Evolutionary conservation across 306 rosid species (phyloP), one percentile per base, ranked within the genome.

Genomic region (Acmispon strigosus): DNA sequence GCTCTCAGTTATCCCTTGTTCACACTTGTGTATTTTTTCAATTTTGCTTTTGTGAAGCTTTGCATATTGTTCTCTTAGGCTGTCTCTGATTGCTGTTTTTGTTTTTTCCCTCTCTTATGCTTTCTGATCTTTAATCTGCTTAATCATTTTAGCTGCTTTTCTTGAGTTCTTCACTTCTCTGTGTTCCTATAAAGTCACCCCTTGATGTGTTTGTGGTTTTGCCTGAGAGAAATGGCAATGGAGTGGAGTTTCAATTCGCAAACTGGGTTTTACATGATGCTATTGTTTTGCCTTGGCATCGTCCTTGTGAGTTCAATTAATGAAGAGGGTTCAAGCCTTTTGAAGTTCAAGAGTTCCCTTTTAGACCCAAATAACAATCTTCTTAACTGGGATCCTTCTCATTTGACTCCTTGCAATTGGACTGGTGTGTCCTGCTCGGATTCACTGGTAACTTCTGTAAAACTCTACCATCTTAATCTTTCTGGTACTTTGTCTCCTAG

Each of bases 351-450:
- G 55, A 56, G 7, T 16, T 75, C 82, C 3, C 78, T 89, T 55
- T 12, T 52, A 11, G 90, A 87, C 47, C 81, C 88, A 10, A 52
- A 72, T 11, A 73, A 75, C 72, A 74, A 81, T 59, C 96, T 89
- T 61, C 59, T 39, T 50, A 83, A 66, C 77, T 89, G 96, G 96
- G 70, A 81, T 64, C 69, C 83, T 36, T 83, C 87, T 44, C 72
- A 81, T 71, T 70, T 32, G 19, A 79, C 79, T 79, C 96, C 96
- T 77, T 89, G 96, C 81, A 81, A 67, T 78, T 89, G 96, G 96
- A 80, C 70, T 48, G 96, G 96, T 64, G 88, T 89, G 43, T 19
- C 22, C 32, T 89, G 96, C 73, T 49, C 72, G 8, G 76, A 76
- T 74, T 76, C 81, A 41, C 14, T 81, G 81, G 96, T 89, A 70